Evolutionary conservation across 495 filamentous ascomycete species (phyloP), one percentile per base, ranked within the genome.

Genomic region (Penicillium ucsense): DNA sequence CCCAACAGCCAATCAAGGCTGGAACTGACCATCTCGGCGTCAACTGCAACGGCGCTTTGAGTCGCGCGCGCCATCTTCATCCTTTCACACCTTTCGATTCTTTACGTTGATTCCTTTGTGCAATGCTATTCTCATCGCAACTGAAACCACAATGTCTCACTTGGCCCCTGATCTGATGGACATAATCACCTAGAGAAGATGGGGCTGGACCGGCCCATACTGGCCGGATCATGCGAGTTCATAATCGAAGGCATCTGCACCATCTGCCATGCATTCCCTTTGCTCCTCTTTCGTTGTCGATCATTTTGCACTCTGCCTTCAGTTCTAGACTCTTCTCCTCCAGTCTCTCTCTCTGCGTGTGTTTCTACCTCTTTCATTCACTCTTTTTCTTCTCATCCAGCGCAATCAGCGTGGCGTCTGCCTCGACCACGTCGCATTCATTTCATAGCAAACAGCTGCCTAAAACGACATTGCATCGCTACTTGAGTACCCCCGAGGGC

Each of bases 31-130:
- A 10, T 31, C 32, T 45, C 28, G 35, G 55, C 58, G 58, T 46
- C 45, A 56, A 51, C 55, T 61, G 58, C 55, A 49, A 56, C 58
- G 47, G 12, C 20, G 11, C 35, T 36, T 38, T 44, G 41, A 38
- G 34, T 49, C 41, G 47, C 47, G 47, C 41, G 40, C 40, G 43
- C 33, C 32, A 29, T 36, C 32, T 3, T 3, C 32, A 12, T 45
- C 12, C 30, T 34, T 45, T 31, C n/a, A 28, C 8, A 8, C 12
- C 33, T 35, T 36, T 28, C 30, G 35, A 4, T 28, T 3, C 43
- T 6, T 45, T 36, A 20, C 41, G 32, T 35, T 44, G 12, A 44
- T 28, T 35, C 32, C 43, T 35, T 9, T 36, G 3, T 2, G 43
- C 43, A 45, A 49, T 53, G 49, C 47, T 47, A 41, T 46, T 46